Conservation (phyloP, 2,329 filamentous ascomycete species). For the Purpureocillium lavendulum region DNA sequence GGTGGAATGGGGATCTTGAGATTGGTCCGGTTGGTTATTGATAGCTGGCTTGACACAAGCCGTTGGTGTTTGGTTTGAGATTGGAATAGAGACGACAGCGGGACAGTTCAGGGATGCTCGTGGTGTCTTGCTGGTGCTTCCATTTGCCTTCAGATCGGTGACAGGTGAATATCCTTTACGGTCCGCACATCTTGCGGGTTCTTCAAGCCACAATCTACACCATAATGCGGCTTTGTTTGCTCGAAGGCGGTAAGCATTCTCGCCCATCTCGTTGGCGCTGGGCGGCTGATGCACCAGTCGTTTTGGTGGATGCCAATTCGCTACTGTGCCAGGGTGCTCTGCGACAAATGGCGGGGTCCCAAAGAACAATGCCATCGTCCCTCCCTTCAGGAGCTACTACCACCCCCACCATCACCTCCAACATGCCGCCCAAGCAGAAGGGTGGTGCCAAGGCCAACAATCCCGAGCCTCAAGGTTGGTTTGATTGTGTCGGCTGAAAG, state of each 20-base stretch:
- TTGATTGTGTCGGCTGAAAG: neutral
- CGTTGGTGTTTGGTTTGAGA: neutral
- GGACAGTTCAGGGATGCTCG: too few species aligned
- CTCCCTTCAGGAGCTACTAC: neutral
- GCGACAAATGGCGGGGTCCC: slow-evolving; percentile 1
- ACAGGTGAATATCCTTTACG: too few species aligned
- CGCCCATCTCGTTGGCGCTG: too few species aligned
- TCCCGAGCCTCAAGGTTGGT: slow-evolving; percentile 15
- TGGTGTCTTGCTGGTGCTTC: too few species aligned
- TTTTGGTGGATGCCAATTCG: neutral
- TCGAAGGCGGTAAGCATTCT: too few species aligned
- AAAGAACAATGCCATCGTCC: slow-evolving; percentile 9
- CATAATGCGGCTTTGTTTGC: neutral
- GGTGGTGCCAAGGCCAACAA: slow-evolving; percentile 10
- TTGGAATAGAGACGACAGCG: too few species aligned
- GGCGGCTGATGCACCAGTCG: too few species aligned
- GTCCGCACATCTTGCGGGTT: too few species aligned
- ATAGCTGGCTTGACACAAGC: neutral
- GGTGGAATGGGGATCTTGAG: neutral
- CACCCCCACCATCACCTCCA: slow-evolving; percentile 2
- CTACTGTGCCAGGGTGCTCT: neutral
- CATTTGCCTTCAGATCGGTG: too few species aligned
- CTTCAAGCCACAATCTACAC: too few species aligned
- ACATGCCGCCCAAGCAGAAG: slow-evolving; percentile 16
- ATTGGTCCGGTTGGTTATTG: neutral